phyloP scores from a whole-genome alignment of 2,329 filamentous ascomycete species.

The Aureobasidium subglaciale region DNA sequence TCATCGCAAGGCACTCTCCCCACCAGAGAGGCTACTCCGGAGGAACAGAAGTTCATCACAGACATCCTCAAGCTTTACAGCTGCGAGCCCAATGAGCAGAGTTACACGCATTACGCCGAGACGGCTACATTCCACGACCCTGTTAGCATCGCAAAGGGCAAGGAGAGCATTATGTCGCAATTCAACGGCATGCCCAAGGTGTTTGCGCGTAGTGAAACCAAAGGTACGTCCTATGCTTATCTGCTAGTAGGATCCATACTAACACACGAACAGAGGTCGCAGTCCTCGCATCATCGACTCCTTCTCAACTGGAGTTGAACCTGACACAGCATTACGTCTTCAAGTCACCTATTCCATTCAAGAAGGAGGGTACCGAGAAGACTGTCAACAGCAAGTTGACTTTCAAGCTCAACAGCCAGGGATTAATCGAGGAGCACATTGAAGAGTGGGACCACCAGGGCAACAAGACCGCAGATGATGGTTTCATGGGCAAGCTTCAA shows the following conservation, averaged over 20 bases:
- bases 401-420: conserved; percentile 21
- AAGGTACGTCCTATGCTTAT: conserved; percentile 1
- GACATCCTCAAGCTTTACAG: conserved; percentile 24
- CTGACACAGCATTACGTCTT: conserved; percentile 26
- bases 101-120: conserved; percentile 22
- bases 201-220: conserved; percentile 21
- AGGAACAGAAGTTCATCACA: conserved; percentile 20
- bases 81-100: conserved; percentile 19
- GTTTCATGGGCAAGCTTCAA: conserved; percentile 24
- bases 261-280: conserved; percentile 4
- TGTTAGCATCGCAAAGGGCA: conserved; percentile 23
- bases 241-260: background rate
- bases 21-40: background rate
- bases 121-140: conserved; percentile 25
- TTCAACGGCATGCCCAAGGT: conserved; percentile 27
- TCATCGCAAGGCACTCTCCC: conserved; percentile 3
- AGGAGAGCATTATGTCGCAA: conserved; percentile 23
- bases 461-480: conserved; percentile 24
- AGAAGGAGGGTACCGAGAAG: conserved; percentile 19
- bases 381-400: conserved; percentile 24
- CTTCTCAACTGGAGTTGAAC: conserved; percentile 19
- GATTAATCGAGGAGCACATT: conserved; percentile 23
- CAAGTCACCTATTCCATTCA: conserved; percentile 21
- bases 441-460: conserved; percentile 25
- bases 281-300: conserved; percentile 17